Base-by-base conservation (phyloP, 2,329 filamentous ascomycete species). In the Aspergillus ustus region DNA sequence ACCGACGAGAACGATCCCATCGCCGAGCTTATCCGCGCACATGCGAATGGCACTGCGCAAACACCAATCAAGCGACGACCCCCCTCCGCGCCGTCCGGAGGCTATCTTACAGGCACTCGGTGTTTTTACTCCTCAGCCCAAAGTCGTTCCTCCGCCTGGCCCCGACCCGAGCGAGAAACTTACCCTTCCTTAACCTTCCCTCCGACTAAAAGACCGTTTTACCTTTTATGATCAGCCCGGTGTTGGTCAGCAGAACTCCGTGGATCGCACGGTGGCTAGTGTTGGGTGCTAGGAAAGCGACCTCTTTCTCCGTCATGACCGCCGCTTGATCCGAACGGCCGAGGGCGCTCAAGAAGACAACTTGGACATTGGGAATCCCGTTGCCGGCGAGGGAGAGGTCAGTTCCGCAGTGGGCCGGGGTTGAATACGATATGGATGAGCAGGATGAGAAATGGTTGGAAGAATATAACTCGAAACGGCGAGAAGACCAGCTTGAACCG, bases 401-500 rank as follows among this genome's bases (percentile, higher is more conserved):
- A 82, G 84, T 57, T 76, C 80, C 31, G 78, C 80, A 4, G 85
- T 96, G 44, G 92, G 92, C 13, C 89, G 92, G 60, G 95, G n/a
- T 99, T 20, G 95, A 99, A 75, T 99, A 99, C 75, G 95, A 99
- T 76, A 99, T 99, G 95, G 95, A 99, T 73, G 95, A 99, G 78
- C 95, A 99, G 73, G 95, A 99, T 75, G 93, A 97, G 68, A 92
- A 93, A 80, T 99, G 95, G 95, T 82, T 99, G 28, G 91, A 95
- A 69, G 86, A 88, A 44, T 87, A 94, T 73, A 99, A 99, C 70
- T 80, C 82, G 13, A 88, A 91, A 70, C 87, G 95, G 61, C 91
- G 89, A 73, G 84, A 86, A 25, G 86, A 90, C 67, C 88, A 89
- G 50, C 87, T 92, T 25, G 92, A 96, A 68, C 84, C 88, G 2